These are phyloP conservation scores for Ophiostoma montium DNA, from an alignment of 2,329 filamentous ascomycete genomes.

Conservation along the genomic window DNA sequence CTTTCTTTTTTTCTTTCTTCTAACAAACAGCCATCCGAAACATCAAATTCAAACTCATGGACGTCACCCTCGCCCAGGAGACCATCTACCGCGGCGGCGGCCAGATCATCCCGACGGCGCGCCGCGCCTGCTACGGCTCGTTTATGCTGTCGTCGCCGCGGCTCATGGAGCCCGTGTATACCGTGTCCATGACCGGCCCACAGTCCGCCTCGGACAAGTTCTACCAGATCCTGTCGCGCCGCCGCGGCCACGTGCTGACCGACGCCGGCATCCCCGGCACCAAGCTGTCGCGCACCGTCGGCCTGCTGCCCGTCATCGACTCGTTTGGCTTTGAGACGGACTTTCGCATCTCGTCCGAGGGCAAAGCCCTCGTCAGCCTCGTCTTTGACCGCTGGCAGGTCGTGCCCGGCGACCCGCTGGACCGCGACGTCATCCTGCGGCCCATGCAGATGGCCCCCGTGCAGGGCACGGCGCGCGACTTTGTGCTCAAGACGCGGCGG, in stretches of 20 bases:
- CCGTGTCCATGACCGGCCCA: constrained; percentile 82
- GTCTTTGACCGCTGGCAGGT: constrained; percentile 96
- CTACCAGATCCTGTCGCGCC: constrained; percentile 80
- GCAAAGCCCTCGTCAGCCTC: constrained; percentile 75
- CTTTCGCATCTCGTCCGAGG: constrained; percentile 88
- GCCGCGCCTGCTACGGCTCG: constrained; percentile 84
- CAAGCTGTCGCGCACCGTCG: constrained; percentile 80
- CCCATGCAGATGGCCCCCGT: constrained; percentile 78
- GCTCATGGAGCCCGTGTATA: constrained; percentile 93
- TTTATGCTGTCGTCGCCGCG: constrained; percentile 95
- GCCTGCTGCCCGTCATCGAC: constrained; percentile 89
- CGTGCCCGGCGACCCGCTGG: constrained; percentile 87
- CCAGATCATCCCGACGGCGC: constrained; percentile 90
- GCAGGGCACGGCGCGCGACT: constrained; percentile 84
- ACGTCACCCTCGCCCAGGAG: constrained; percentile 72
- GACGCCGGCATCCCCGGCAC: constrained; percentile 91
- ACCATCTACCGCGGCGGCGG: constrained; percentile 93
- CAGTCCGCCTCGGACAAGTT: constrained; percentile 77
- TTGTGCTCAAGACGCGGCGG: constrained; percentile 87
- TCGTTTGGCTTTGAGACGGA: constrained; percentile 98
- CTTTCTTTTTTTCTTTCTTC: constrained; percentile 12
- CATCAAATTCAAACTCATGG: constrained; percentile 92
- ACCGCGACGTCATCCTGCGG: constrained; percentile 67
- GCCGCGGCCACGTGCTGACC: constrained; percentile 84
- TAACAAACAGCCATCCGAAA: constrained; percentile 67